Conservation (phyloP, 352 stramenopile species). For the Globisporangium echinulatum region DNA sequence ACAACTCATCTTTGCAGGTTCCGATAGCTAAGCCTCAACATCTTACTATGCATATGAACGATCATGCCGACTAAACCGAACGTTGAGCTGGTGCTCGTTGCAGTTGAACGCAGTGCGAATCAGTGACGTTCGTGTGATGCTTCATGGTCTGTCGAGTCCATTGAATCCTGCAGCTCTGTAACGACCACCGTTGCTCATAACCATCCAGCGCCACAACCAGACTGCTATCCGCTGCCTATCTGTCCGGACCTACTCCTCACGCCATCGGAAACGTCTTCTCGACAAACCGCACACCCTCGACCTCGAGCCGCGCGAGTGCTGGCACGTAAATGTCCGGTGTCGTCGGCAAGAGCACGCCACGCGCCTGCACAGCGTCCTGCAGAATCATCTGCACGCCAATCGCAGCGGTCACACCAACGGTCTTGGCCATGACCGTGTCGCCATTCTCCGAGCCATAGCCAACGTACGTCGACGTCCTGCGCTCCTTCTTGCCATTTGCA, state of each 20-base stretch:
- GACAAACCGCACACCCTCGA: conserved; percentile 82
- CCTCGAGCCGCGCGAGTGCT: conserved; percentile 76
- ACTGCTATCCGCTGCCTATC: too few relatives aligned
- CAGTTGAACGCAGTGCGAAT: too few relatives aligned
- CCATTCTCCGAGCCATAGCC: conserved; percentile 87
- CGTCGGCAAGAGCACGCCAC: conserved; percentile 87
- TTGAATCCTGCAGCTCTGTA: too few relatives aligned
- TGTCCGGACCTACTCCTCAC: conserved; percentile 11
- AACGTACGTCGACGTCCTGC: conserved; percentile 87
- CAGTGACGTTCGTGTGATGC: too few relatives aligned
- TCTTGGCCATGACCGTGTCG: conserved; percentile 95
- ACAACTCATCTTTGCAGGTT: too few relatives aligned
- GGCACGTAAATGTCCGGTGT: conserved; percentile 88
- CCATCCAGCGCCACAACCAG: too few relatives aligned
- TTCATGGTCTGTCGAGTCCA: too few relatives aligned
- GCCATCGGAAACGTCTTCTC: conserved; percentile 59
- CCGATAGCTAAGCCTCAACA: too few relatives aligned
- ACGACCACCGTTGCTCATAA: too few relatives aligned
- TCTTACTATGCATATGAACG: too few relatives aligned
- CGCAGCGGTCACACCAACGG: conserved; percentile 91
- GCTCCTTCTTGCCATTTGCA: conserved; percentile 77
- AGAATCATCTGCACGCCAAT: conserved; percentile 93
- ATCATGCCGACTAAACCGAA: too few relatives aligned
- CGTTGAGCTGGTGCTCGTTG: too few relatives aligned
- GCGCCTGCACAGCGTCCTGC: conserved; percentile 72